Conservation (phyloP, 2,329 filamentous ascomycete species). For the Pseudocercospora musae region DNA sequence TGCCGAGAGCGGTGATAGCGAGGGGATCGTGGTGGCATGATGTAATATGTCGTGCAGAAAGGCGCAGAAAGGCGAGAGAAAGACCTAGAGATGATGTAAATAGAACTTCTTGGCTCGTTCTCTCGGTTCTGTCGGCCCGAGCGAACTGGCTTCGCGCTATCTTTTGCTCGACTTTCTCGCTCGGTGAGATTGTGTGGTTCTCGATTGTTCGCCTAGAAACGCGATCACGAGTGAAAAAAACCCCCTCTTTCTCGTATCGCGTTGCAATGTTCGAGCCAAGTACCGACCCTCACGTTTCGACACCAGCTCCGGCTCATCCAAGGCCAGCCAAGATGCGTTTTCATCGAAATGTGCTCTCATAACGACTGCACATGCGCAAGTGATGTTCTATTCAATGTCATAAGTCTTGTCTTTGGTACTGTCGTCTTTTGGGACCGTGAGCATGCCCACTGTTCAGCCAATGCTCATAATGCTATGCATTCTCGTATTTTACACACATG, state of each 20-base stretch:
- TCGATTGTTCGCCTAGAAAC: no score
- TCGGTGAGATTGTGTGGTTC: neutral
- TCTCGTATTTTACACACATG: neutral
- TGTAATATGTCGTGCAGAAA: neutral
- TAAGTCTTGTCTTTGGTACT: neutral
- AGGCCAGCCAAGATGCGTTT: neutral
- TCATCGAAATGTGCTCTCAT: no score
- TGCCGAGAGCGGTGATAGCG: neutral
- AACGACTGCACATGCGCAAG: no score
- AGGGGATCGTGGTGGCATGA: neutral
- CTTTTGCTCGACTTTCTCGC: neutral
- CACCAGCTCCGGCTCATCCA: neutral
- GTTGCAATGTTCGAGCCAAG: neutral
- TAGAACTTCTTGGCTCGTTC: neutral
- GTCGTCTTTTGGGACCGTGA: neutral
- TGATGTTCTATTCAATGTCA: neutral
- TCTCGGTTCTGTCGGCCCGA: neutral
- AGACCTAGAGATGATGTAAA: neutral
- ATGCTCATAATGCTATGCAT: neutral
- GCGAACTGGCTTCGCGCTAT: neutral
- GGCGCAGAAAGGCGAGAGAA: neutral
- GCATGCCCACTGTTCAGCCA: neutral
- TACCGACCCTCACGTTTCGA: no score
- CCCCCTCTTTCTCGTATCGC: neutral
- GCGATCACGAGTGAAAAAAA: neutral